Conservation (phyloP, 140 eudicot species). For the Ambrosia hybrid region DNA sequence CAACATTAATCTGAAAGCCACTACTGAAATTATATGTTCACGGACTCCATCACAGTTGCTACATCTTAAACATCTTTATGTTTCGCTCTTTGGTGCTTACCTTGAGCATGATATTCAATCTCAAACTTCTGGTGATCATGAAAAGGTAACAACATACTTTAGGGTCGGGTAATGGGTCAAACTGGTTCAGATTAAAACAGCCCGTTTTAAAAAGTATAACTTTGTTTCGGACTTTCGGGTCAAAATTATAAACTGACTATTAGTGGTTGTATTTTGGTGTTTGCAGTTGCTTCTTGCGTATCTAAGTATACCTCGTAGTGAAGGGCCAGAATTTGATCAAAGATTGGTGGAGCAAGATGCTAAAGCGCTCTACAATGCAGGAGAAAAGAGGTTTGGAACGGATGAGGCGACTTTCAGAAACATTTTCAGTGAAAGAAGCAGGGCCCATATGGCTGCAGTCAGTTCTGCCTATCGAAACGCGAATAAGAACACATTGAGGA, state of each 20-base stretch:
- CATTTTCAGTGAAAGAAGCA: slow-evolving; percentile 66
- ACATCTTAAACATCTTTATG: slow-evolving; percentile 55
- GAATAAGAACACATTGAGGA: slow-evolving; percentile 51
- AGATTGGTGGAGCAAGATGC: slow-evolving; percentile 59
- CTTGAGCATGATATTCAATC: slow-evolving; percentile 72
- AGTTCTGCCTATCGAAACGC: slow-evolving; percentile 43
- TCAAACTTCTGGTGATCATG: slow-evolving; percentile 57
- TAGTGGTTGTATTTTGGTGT: background rate
- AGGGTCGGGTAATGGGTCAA: too few species aligned
- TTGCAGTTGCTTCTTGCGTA: slow-evolving; percentile 69
- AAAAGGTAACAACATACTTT: slow-evolving; percentile 45
- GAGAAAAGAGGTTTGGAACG: slow-evolving; percentile 78
- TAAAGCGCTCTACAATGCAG: slow-evolving; percentile 75
- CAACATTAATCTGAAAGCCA: slow-evolving; percentile 48
- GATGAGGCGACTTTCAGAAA: slow-evolving; percentile 67
- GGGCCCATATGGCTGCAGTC: slow-evolving; percentile 70
- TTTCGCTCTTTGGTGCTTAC: slow-evolving; percentile 51
- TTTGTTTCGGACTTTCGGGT: background rate
- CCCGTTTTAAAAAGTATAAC: background rate
- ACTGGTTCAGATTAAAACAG: background rate
- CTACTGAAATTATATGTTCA: slow-evolving; percentile 79
- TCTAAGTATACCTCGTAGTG: slow-evolving; percentile 49
- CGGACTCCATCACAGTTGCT: slow-evolving; percentile 66
- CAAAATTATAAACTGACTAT: background rate
- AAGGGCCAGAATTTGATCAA: slow-evolving; percentile 69